Conservation (phyloP, 371 early-diverging fungal genomes). For the Zancudomyces culisetae region DNA sequence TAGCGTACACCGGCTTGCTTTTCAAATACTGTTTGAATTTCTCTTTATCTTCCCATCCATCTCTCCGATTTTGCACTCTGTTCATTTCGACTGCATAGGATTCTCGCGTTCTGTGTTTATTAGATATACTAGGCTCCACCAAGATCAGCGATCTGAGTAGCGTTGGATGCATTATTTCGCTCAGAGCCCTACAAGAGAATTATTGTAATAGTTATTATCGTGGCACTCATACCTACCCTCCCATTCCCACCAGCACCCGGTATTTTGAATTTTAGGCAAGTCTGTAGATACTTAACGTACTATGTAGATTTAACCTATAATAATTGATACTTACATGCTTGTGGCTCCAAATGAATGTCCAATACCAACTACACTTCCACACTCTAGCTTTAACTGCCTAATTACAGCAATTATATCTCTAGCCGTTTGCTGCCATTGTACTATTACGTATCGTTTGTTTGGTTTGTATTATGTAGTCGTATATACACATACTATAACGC, state of each 20-base stretch:
- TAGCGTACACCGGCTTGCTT: not conserved
- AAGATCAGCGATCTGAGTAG: not conserved
- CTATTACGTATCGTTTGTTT: too few relatives aligned
- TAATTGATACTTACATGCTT: not conserved
- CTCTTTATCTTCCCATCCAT: not conserved
- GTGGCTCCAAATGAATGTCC: constrained; percentile 1
- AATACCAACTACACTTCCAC: not conserved
- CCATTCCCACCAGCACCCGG: too few relatives aligned
- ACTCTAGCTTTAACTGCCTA: not conserved
- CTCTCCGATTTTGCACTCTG: not conserved
- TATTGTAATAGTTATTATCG: too few relatives aligned
- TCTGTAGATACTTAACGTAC: not conserved
- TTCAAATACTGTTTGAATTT: not conserved
- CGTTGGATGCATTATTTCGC: constrained; percentile 1
- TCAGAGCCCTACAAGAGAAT: not conserved
- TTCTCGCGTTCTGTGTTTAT: not conserved
- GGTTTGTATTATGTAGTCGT: too few relatives aligned
- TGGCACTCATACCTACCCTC: too few relatives aligned
- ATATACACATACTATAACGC: too few relatives aligned
- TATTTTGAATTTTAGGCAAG: not conserved
- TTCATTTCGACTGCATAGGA: not conserved
- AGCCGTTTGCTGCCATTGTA: constrained; percentile 8
- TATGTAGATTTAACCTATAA: not conserved
- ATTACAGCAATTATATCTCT: constrained; percentile 2
- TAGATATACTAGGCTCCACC: not conserved